Conservation (phyloP, 208 protist genomes). For the Trypanosoma conorhini region DNA sequence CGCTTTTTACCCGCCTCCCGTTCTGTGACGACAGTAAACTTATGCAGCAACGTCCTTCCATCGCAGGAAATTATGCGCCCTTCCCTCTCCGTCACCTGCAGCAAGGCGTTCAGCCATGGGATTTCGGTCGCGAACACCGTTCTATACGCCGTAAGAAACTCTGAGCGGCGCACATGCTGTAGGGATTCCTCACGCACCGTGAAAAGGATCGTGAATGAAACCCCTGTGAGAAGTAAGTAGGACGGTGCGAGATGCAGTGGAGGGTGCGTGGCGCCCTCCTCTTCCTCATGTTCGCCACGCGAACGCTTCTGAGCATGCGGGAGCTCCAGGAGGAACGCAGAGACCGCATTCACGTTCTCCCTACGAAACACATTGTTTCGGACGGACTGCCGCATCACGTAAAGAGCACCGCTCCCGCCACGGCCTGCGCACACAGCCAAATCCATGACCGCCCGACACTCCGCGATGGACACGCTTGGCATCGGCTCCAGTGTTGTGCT, state of each 20-base stretch:
- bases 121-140: constrained; percentile 65
- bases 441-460: constrained; percentile 54
- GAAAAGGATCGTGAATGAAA: constrained; percentile 77
- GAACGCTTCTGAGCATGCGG: constrained; percentile 7
- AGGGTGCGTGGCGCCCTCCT: constrained; percentile 22
- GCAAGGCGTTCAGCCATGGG: constrained; percentile 43
- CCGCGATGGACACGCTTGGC: constrained; percentile 34
- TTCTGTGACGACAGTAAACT: constrained; percentile 27
- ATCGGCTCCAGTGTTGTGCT: constrained; percentile 60
- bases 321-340: constrained; percentile 61
- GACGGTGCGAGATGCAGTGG: neutral
- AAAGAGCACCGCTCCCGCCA: constrained; percentile 49
- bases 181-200: constrained; percentile 63
- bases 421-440: constrained; percentile 61
- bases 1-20: constrained; percentile 12
- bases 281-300: constrained; percentile 10
- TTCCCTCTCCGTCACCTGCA: constrained; percentile 82
- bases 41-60: constrained; percentile 44
- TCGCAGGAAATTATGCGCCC: constrained; percentile 61
- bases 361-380: constrained; percentile 55
- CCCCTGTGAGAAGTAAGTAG: constrained; percentile 72
- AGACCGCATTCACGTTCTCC: constrained; percentile 73
- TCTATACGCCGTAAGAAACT: constrained; percentile 42
- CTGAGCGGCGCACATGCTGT: constrained; percentile 69
- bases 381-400: constrained; percentile 66